A percentile compares a stretch with the other conserved stretches of the same genome.
These are phyloP conservation scores for Fusarium chuoi DNA, from an alignment of 2,329 filamentous ascomycete species.

Conservation along the genomic window DNA sequence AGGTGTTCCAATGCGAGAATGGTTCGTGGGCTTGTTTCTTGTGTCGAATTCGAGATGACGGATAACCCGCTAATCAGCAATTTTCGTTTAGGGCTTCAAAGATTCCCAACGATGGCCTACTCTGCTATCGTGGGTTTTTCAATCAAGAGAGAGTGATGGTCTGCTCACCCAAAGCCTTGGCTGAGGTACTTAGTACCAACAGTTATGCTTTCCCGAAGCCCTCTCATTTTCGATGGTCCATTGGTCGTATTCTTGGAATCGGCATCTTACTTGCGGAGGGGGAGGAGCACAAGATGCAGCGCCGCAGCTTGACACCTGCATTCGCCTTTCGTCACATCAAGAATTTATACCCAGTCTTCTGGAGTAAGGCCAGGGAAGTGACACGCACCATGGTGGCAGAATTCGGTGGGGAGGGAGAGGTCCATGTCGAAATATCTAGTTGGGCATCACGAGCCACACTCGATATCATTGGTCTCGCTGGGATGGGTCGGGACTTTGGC, in stretches of 20 bases:
- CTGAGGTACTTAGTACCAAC: slow-evolving; percentile 75
- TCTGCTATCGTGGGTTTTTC: slow-evolving; percentile 71
- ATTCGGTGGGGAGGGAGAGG: slow-evolving; percentile 47
- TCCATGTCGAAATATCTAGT: slow-evolving; percentile 64
- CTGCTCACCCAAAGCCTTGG: slow-evolving; percentile 71
- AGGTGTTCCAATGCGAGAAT: slow-evolving; percentile 59
- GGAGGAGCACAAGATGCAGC: slow-evolving; percentile 86
- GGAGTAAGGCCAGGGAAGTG: slow-evolving; percentile 78
- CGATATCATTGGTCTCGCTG: slow-evolving; percentile 79
- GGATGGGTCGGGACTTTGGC: slow-evolving; percentile 76
- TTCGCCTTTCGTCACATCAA: slow-evolving; percentile 90
- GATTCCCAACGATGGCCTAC: slow-evolving; percentile 74
- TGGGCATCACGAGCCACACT: slow-evolving; percentile 77
- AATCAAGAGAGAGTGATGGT: slow-evolving; percentile 72
- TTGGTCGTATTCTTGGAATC: slow-evolving; percentile 74
- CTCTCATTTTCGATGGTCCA: slow-evolving; percentile 58
- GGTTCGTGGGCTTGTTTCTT: slow-evolving; percentile 51
- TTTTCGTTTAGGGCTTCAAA: slow-evolving; percentile 63
- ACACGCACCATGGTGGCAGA: slow-evolving; percentile 67
- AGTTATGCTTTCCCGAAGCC: slow-evolving; percentile 79
- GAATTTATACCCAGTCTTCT: slow-evolving; percentile 85
- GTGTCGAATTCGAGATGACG: not conserved
- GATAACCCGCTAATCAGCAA: slow-evolving; percentile 30
- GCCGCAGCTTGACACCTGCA: slow-evolving; percentile 82
- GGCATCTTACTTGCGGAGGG: slow-evolving; percentile 86